Evolutionary conservation across 2,329 filamentous ascomycete genomes (phyloP).

Genomic region (Podosphaera xanthii): DNA sequence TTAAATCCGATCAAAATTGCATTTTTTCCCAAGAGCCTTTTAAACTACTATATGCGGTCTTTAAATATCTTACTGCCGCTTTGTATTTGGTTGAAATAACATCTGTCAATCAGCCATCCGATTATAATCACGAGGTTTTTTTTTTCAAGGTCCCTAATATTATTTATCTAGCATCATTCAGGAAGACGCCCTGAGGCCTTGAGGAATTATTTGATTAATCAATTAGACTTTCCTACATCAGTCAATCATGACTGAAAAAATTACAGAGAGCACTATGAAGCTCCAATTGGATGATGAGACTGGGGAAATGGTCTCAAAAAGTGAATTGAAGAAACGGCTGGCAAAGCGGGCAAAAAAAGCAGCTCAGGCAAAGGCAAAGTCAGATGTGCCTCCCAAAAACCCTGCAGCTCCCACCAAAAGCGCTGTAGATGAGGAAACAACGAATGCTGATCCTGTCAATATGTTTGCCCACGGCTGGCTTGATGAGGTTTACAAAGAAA

Average conservation of each 20-base stretch:
- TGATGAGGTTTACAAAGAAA: conserved; percentile 45
- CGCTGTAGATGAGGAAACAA: conserved; percentile 6
- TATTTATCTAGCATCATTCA: no score
- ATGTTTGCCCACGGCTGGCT: conserved; percentile 71
- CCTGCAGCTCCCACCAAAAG: conserved; percentile 16
- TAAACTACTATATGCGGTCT: no score
- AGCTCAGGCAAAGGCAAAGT: conserved; percentile 27
- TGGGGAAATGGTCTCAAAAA: conserved; percentile 42
- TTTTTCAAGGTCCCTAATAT: no score
- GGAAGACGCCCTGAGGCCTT: no score
- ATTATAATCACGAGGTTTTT: no score
- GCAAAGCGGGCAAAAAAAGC: conserved; percentile 36
- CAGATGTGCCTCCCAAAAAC: conserved; percentile 18
- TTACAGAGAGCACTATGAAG: conserved; percentile 26
- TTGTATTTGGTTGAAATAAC: no score
- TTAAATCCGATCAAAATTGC: no score
- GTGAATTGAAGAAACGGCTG: conserved; percentile 36
- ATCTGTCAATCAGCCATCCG: no score
- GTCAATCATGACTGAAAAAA: conserved; percentile 23
- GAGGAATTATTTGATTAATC: no score
- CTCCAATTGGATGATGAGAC: conserved; percentile 39
- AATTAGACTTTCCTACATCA: background rate
- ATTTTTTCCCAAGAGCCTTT: no score
- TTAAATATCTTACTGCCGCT: no score
- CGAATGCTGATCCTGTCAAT: conserved; percentile 3